Conservation (phyloP, 1,284 basidiomycete genomes). For the Amylostereum areolatum region DNA sequence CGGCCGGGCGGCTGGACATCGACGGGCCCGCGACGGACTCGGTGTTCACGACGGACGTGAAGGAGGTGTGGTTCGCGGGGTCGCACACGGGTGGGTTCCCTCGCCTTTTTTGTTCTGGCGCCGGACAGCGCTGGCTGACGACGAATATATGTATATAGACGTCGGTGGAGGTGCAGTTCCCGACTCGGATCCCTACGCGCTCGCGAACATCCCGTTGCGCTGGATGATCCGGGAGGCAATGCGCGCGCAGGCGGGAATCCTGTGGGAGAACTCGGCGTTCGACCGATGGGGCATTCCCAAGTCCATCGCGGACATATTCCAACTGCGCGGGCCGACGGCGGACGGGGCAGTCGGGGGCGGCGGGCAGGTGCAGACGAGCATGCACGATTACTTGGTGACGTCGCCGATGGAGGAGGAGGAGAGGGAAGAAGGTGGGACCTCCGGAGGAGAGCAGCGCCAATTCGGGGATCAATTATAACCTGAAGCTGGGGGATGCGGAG, state of each 20-base stretch:
- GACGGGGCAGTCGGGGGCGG: neutral
- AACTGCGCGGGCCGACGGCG: neutral
- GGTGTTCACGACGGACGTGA: neutral
- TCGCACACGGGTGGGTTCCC: neutral
- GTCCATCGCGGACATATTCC: slow-evolving; percentile 3
- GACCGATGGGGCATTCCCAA: slow-evolving; percentile 11
- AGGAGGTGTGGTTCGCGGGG: neutral
- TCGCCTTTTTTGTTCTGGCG: neutral
- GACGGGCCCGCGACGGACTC: too few species aligned
- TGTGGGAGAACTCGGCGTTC: slow-evolving; percentile 21
- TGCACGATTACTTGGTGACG: too few species aligned
- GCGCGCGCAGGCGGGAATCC: slow-evolving; percentile 18
- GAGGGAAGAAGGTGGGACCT: neutral
- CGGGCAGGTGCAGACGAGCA: too few species aligned
- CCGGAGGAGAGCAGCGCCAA: neutral
- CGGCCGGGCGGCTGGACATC: too few species aligned
- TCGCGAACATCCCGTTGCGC: slow-evolving; percentile 25
- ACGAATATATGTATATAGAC: neutral
- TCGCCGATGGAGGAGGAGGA: neutral
- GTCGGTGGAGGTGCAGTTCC: slow-evolving; percentile 16
- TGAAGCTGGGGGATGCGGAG: too few species aligned
- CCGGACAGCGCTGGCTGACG: neutral
- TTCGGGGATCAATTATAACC: too few species aligned
- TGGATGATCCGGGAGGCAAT: slow-evolving; percentile 31
- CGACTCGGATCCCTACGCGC: slow-evolving; percentile 12